Evolutionary conservation across 345 rosid species (phyloP).

Genomic region (Noccaea bulbosa): DNA sequence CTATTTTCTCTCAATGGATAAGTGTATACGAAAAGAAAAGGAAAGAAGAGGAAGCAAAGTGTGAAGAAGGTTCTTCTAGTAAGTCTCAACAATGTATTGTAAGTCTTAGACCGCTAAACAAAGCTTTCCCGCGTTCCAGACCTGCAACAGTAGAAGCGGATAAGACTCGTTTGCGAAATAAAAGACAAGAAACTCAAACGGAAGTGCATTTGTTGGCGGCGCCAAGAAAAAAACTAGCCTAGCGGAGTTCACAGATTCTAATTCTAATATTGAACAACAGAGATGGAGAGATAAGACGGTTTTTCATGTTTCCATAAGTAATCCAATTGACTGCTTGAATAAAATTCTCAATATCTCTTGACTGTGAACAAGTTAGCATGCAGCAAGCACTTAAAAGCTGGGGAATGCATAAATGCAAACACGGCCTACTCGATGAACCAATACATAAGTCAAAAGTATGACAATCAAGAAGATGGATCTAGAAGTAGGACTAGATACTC

Average conservation of each 20-base stretch:
- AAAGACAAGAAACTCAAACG: constrained; percentile 1
- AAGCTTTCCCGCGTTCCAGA: not conserved
- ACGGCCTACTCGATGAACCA: not conserved
- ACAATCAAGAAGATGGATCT: not conserved
- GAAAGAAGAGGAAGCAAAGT: not conserved
- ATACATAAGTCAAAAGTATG: constrained; percentile 4
- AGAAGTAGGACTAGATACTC: constrained; percentile 9
- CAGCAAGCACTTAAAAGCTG: not conserved
- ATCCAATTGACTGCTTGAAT: not conserved
- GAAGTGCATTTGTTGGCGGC: not conserved
- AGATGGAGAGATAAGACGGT: not conserved
- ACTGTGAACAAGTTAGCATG: constrained; percentile 7
- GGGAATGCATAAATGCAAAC: no score
- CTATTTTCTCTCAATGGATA: constrained; percentile 13
- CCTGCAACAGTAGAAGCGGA: constrained; percentile 17
- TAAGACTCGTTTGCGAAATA: not conserved
- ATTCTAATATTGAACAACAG: not conserved
- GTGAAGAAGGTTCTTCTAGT: constrained; percentile 23
- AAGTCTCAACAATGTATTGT: constrained; percentile 23
- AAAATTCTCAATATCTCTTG: not conserved
- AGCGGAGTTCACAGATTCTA: not conserved
- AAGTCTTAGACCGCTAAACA: constrained; percentile 8
- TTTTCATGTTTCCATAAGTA: not conserved
- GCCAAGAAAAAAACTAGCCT: not conserved
- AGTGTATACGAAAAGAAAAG: not conserved